Conservation (phyloP, 768 basidiomycete species). For the Boletus rufocinnamomeus region DNA sequence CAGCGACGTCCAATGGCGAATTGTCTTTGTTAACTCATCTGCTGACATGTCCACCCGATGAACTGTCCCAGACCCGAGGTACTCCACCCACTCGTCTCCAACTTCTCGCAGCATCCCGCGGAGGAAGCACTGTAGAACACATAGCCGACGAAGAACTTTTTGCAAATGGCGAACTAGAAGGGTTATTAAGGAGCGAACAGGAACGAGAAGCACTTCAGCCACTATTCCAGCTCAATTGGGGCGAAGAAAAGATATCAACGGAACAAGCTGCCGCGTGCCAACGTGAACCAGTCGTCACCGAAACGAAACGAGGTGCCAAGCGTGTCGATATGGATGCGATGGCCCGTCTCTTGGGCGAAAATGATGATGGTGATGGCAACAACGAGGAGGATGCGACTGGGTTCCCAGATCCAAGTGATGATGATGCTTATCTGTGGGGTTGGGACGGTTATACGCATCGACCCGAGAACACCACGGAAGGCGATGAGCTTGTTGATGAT, state of each 20-base stretch:
- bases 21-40: slow-evolving; percentile 53
- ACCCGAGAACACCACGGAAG: slow-evolving; percentile 17
- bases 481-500: slow-evolving; percentile 43
- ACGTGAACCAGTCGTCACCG: slow-evolving; percentile 7
- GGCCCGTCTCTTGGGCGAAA: slow-evolving; percentile 46
- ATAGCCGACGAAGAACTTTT: slow-evolving; percentile 76
- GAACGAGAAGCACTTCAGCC: slow-evolving; percentile 49
- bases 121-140: slow-evolving; percentile 50
- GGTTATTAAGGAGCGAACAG: slow-evolving; percentile 51
- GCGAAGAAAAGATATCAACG: slow-evolving; percentile 24
- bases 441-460: slow-evolving; percentile 15
- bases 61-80: slow-evolving; percentile 30
- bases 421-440: slow-evolving; percentile 18
- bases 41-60: slow-evolving; percentile 45
- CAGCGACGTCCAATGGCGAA: slow-evolving; percentile 14
- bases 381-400: slow-evolving; percentile 23
- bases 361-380: slow-evolving; percentile 23
- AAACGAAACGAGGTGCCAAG: slow-evolving; percentile 36
- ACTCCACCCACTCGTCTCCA: slow-evolving; percentile 64
- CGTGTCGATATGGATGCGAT: slow-evolving; percentile 62
- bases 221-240: slow-evolving; percentile 41
- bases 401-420: slow-evolving; percentile 28
- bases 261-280: slow-evolving; percentile 22
- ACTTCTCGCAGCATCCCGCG: slow-evolving; percentile 56
- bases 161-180: slow-evolving; percentile 65